Percentiles rank a stretch among this genome's conserved stretches.
Evolutionary conservation across 208 protist genomes (phyloP).

Genomic region (Sergeia podlipaevii): DNA sequence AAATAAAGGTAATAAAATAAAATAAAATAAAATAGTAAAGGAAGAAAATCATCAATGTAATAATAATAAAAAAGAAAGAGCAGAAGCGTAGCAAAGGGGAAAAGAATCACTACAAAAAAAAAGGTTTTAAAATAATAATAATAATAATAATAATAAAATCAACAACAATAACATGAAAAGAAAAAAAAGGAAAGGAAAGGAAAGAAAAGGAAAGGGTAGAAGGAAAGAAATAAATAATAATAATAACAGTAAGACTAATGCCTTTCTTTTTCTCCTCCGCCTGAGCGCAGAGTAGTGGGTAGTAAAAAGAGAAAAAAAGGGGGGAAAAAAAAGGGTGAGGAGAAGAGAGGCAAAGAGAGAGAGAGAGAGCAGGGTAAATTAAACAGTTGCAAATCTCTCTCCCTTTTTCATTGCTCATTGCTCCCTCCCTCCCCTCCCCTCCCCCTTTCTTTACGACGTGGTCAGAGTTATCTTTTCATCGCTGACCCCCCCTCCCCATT

Average conservation of each 20-base stretch:
- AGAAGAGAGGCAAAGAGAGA: background rate
- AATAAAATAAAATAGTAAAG: background rate
- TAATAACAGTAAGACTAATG: conserved; percentile 1
- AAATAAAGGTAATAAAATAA: conserved; percentile 2
- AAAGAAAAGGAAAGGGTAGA: conserved; percentile 1
- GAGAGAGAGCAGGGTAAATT: background rate
- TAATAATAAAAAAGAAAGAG: background rate
- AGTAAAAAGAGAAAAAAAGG: conserved; percentile 4
- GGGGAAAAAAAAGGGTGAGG: background rate
- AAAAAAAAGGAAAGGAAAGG: conserved; percentile 4
- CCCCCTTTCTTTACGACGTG: no score
- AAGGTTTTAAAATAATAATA: background rate
- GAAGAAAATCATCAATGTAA: background rate
- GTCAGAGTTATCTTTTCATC: no score
- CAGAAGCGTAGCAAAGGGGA: no score
- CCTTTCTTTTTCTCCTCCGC: no score
- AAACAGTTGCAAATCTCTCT: no score
- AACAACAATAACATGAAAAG: background rate
- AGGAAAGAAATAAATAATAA: background rate
- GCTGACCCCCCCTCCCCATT: no score
- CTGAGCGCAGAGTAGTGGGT: no score
- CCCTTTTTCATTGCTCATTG: no score
- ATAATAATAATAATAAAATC: background rate
- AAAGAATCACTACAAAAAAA: no score
- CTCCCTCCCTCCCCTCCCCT: no score